phyloP scores from a whole-genome alignment of 2,329 filamentous ascomycete genomes.

The Teratosphaeria viscida region DNA sequence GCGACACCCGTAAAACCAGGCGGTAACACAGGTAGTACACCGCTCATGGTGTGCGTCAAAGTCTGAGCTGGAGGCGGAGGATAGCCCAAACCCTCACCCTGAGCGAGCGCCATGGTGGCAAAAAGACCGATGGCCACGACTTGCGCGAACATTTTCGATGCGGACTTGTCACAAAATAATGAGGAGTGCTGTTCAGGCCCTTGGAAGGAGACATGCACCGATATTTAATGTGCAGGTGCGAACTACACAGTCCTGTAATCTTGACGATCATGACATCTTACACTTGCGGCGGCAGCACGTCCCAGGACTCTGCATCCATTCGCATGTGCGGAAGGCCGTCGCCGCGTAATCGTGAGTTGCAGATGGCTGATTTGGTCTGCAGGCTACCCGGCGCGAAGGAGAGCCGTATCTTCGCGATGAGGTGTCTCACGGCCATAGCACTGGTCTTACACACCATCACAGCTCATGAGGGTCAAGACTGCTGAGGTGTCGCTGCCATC shows the following conservation, averaged over 20 bases:
- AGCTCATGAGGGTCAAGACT: too few species aligned
- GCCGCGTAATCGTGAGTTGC: not conserved
- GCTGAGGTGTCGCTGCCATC: not conserved
- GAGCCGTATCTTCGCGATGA: too few species aligned
- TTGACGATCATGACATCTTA: not conserved
- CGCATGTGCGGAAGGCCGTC: not conserved
- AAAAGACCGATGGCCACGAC: not conserved
- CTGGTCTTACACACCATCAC: too few species aligned
- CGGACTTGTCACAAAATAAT: not conserved
- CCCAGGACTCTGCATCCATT: not conserved
- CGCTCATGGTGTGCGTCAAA: conserved; percentile 1
- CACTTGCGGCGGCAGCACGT: not conserved
- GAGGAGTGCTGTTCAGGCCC: not conserved
- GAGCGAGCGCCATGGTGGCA: not conserved
- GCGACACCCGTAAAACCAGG: conserved; percentile 9
- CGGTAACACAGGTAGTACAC: conserved; percentile 8
- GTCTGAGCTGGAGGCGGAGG: conserved; percentile 1
- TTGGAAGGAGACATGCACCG: not conserved
- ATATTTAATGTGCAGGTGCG: not conserved
- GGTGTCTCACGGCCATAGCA: too few species aligned
- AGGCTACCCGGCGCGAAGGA: too few species aligned
- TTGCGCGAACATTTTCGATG: not conserved
- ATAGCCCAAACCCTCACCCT: not conserved
- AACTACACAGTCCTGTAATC: not conserved
- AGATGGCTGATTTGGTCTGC: not conserved